phyloP scores from a whole-genome alignment of 176 grass and related monocot species.

The Juncus inflexus region DNA sequence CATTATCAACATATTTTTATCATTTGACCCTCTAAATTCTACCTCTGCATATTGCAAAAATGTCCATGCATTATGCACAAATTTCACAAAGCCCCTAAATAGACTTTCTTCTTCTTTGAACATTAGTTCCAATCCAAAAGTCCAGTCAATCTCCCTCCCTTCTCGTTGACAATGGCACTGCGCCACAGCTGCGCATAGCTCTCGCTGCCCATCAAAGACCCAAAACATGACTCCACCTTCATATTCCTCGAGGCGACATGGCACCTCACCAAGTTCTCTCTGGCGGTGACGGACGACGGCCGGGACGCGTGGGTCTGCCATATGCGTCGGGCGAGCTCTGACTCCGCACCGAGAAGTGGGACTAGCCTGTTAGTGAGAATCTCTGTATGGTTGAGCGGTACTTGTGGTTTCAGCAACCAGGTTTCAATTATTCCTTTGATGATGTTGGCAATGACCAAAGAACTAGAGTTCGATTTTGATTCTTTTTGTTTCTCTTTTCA shows the following conservation, averaged over 20 bases:
- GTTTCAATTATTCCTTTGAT: constrained; percentile 70
- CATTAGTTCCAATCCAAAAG: too few relatives aligned
- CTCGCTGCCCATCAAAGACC: constrained; percentile 57
- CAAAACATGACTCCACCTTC: constrained; percentile 27
- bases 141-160: too few relatives aligned
- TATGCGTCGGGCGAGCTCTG: constrained; percentile 70
- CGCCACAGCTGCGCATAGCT: constrained; percentile 84
- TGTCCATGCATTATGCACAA: too few relatives aligned
- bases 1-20: too few relatives aligned
- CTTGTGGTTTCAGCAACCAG: constrained; percentile 64
- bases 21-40: too few relatives aligned
- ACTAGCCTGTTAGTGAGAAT: constrained; percentile 68
- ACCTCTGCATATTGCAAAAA: too few relatives aligned
- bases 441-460: constrained; percentile 62
- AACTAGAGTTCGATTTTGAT: constrained; percentile 46
- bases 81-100: too few relatives aligned
- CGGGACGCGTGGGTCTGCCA: constrained; percentile 66
- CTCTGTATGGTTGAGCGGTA: constrained; percentile 62
- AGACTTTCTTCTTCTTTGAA: too few relatives aligned
- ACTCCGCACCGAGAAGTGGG: constrained; percentile 88
- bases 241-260: constrained; percentile 72
- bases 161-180: constrained; percentile 12
- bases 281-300: constrained; percentile 64
- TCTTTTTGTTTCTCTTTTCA: too few relatives aligned
- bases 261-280: constrained; percentile 67